Evolutionary conservation across 306 rosid genomes (phyloP), one percentile per base, ranked within the genome.

Genomic region (Cucumis hystrix): DNA sequence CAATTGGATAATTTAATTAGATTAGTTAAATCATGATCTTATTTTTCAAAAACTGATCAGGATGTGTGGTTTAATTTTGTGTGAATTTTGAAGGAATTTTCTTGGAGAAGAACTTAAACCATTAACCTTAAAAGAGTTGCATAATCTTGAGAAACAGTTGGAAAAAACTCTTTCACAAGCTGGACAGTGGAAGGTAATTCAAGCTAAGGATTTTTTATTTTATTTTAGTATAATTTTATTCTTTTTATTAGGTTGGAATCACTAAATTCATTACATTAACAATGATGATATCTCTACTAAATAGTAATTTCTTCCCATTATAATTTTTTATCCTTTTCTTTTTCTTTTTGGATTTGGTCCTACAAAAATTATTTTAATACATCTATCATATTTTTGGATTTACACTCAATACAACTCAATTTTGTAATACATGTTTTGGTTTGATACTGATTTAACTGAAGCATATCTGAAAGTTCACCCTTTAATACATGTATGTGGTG

Each of bases 71-170:
- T 23, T 23, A 23, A 23, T 23, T 23, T 11, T 18, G 37, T 66
- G 28, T 60, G 49, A 60, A 25, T 23, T 72, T 77, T 77, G 51
- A 63, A 93, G 98, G 91, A 87, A 91, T 56, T 79, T 85, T 69
- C 85, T 65, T 37, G 98, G 98, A 81, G 96, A 93, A 88, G 92
- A 91, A 73, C 91, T 93, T 61, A 91, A 87, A 51, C 52, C 80
- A 40, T 93, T 91, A 54, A 79, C 76, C 77, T 35, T 86, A 66
- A 90, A 87, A 67, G 96, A 89, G 61, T 76, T 91, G 86, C 76
- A 82, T 55, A 69, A 40, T 51, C 92, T 91, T 14, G 97, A 91
- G 87, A 88, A 87, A 75, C 90, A 82, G 79, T 85, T 91, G 18
- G 97, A 88, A 18, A 77, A 5, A 80, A 89, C 93, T 45, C n/a